phyloP scores from a whole-genome alignment of 169 alveolate genomes.

The Plasmodium cynomolgi region DNA sequence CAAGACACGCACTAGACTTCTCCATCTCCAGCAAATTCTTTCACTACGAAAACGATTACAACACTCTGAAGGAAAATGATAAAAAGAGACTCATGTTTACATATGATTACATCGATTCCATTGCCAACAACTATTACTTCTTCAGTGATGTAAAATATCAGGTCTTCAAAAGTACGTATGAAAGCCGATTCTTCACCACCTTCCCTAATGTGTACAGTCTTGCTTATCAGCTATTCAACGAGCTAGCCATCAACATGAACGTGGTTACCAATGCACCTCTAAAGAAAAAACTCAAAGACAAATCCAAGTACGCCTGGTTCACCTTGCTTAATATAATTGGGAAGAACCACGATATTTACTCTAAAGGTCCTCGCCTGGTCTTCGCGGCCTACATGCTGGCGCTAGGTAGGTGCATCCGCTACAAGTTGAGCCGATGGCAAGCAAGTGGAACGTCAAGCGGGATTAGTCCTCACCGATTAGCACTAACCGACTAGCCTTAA shows the following conservation, averaged over 20 bases:
- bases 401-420: not conserved
- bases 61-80: not conserved
- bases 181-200: not conserved
- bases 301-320: conserved; percentile 54
- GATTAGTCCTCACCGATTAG: too few relatives aligned
- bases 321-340: conserved; percentile 40
- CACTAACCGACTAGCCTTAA: too few relatives aligned
- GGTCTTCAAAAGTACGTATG: conserved; percentile 20
- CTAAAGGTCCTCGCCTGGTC: conserved; percentile 29
- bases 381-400: conserved; percentile 48
- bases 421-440: too few relatives aligned
- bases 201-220: conserved; percentile 66
- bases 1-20: not conserved
- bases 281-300: conserved; percentile 30
- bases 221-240: conserved; percentile 62
- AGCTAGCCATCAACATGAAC: conserved; percentile 58
- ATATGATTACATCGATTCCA: conserved; percentile 40
- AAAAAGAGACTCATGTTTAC: not conserved
- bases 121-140: conserved; percentile 43
- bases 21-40: conserved; percentile 12
- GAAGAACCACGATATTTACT: conserved; percentile 35
- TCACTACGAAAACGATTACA: conserved; percentile 2
- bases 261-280: conserved; percentile 46
- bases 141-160: not conserved
- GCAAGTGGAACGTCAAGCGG: too few relatives aligned